Percentiles rank a stretch among this genome's conserved stretches.
phyloP scores from a whole-genome alignment of 2,329 filamentous ascomycete species.

The Fusarium nematophilum region DNA sequence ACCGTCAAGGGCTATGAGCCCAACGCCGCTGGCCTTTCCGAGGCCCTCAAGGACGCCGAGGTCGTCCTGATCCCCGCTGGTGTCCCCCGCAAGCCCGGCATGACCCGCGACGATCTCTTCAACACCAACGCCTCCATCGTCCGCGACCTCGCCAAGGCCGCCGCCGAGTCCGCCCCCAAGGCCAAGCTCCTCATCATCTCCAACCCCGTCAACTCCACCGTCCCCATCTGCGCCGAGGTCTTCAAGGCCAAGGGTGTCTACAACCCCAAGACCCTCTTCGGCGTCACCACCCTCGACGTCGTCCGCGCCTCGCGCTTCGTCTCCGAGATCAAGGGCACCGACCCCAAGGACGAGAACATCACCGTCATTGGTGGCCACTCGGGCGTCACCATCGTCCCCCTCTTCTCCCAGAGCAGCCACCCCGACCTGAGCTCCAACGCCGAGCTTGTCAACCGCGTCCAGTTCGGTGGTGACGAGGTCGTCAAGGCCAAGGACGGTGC shows the following conservation, averaged over 20 bases:
- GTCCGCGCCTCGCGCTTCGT: conserved; percentile 99
- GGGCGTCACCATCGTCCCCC: conserved; percentile 96
- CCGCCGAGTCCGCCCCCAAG: conserved; percentile 86
- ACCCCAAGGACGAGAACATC: conserved; percentile 94
- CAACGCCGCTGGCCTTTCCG: conserved; percentile 78
- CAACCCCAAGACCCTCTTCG: conserved; percentile 99
- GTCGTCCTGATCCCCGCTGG: conserved; percentile 98
- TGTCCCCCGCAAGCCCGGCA: conserved; percentile 98
- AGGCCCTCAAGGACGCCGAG: conserved; percentile 86
- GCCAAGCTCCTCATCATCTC: conserved; percentile 98
- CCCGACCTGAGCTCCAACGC: conserved; percentile 82
- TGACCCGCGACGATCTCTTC: conserved; percentile 99
- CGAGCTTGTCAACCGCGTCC: conserved; percentile 90
- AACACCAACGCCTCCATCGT: conserved; percentile 99
- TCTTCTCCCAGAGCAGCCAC: conserved; percentile 95
- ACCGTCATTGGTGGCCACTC: conserved; percentile 97
- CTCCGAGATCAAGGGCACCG: conserved; percentile 88
- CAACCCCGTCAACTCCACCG: conserved; percentile 99
- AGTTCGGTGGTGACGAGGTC: conserved; percentile 99
- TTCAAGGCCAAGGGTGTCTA: conserved; percentile 97
- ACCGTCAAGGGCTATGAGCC: conserved; percentile 90
- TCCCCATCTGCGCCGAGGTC: conserved; percentile 96
- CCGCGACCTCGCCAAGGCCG: conserved; percentile 95
- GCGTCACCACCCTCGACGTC: conserved; percentile 98
- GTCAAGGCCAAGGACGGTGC: conserved; percentile 99